phyloP scores from a whole-genome alignment of 129 eudicot genomes.

The Chrysanthemum seticuspe region DNA sequence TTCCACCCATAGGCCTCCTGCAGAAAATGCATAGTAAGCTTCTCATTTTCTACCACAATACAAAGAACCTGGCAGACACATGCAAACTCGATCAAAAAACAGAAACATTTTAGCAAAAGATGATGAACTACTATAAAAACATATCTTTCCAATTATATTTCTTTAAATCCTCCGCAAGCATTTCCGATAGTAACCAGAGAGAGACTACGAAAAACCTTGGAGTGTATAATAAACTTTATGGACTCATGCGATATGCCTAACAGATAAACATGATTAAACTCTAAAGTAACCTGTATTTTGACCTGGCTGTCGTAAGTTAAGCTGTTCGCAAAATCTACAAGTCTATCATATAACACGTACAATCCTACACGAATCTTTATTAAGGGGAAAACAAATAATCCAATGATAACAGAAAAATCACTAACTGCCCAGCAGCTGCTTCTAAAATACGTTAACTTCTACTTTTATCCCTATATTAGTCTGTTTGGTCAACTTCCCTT shows the following conservation, averaged over 20 bases:
- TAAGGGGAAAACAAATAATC: background rate
- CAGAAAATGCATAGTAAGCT: background rate
- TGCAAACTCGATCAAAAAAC: background rate
- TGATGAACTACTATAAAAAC: background rate
- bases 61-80: background rate
- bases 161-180: too few relatives aligned
- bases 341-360: background rate
- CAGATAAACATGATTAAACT: background rate
- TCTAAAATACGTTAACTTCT: conserved; percentile 16
- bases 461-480: background rate
- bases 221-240: background rate
- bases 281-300: background rate
- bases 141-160: background rate
- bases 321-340: background rate
- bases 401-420: background rate
- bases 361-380: background rate
- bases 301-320: background rate
- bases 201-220: background rate
- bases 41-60: background rate
- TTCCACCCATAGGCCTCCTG: conserved; percentile 4
- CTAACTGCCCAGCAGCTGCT: background rate
- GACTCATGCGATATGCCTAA: background rate
- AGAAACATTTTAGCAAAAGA: background rate
- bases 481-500: background rate
- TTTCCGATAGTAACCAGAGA: too few relatives aligned